Evolutionary conservation across 2,329 filamentous ascomycete species (phyloP).

Genomic region (Leptographium lundbergii): DNA sequence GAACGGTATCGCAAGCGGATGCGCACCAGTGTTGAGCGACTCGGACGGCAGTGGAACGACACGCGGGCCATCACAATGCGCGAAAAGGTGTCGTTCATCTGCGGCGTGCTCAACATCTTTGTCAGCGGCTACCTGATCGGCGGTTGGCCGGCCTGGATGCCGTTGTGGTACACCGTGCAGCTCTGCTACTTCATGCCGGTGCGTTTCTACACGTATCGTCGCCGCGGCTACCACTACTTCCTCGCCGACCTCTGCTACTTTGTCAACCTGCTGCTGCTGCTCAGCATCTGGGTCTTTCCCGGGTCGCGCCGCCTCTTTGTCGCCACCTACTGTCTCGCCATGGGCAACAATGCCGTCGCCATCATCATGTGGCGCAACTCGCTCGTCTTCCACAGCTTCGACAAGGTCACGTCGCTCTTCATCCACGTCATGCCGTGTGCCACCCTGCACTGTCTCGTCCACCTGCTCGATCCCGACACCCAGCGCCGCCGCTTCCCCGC

Average conservation of each 20-base stretch:
- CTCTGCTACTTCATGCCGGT: constrained; percentile 95
- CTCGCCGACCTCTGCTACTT: constrained; percentile 97
- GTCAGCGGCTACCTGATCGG: constrained; percentile 91
- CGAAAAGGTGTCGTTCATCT: constrained; percentile 95
- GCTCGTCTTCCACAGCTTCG: constrained; percentile 93
- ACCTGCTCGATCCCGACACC: constrained; percentile 55
- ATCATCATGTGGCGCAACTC: constrained; percentile 99
- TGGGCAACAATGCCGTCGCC: constrained; percentile 92
- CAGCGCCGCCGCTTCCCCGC: constrained; percentile 69
- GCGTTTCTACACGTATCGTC: constrained; percentile 80
- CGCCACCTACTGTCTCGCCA: constrained; percentile 80
- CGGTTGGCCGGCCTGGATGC: constrained; percentile 72
- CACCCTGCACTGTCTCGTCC: constrained; percentile 82
- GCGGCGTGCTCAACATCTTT: constrained; percentile 93
- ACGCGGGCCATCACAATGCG: constrained; percentile 76
- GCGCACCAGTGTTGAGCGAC: constrained; percentile 76
- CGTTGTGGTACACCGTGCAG: constrained; percentile 82
- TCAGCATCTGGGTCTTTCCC: constrained; percentile 85
- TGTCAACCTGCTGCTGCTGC: constrained; percentile 73
- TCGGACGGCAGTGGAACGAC: constrained; percentile 78
- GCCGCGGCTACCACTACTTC: constrained; percentile 92
- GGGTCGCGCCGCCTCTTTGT: constrained; percentile 84
- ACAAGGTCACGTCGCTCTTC: constrained; percentile 97
- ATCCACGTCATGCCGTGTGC: constrained; percentile 99
- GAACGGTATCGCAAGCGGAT: constrained; percentile 83